These are phyloP conservation scores for Sambucus nigra DNA, from an alignment of 129 eudicot species.

Conservation along the genomic window DNA sequence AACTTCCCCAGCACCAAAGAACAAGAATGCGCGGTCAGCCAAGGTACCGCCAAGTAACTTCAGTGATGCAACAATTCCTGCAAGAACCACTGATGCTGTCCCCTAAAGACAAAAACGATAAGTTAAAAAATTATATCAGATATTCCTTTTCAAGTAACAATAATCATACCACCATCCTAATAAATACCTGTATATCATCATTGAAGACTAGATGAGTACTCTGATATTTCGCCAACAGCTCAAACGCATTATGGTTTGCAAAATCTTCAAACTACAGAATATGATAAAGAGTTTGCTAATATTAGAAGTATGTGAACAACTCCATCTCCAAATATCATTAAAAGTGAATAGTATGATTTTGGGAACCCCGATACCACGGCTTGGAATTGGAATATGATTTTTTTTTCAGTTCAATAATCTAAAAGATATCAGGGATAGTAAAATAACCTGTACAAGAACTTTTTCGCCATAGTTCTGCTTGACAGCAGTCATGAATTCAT, in stretches of 20 bases:
- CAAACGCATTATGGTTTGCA: constrained; percentile 96
- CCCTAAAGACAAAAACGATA: constrained; percentile 39
- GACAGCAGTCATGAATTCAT: constrained; percentile 85
- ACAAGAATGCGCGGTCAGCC: constrained; percentile 78
- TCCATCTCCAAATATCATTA: neutral
- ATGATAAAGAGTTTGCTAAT: constrained; percentile 7
- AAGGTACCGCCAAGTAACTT: constrained; percentile 76
- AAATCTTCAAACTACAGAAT: constrained; percentile 75
- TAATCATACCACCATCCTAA: constrained; percentile 1
- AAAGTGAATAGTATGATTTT: too few relatives aligned
- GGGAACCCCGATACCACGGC: too few relatives aligned
- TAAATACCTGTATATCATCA: constrained; percentile 89
- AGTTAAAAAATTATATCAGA: constrained; percentile 2
- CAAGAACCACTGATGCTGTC: constrained; percentile 84
- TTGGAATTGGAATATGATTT: too few relatives aligned
- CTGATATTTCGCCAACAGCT: constrained; percentile 62
- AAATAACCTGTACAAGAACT: constrained; percentile 80
- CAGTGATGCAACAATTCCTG: constrained; percentile 77
- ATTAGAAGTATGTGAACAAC: constrained; percentile 10
- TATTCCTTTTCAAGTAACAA: neutral
- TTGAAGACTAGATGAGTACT: constrained; percentile 84
- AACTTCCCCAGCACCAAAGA: constrained; percentile 97
- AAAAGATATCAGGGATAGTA: constrained; percentile 4
- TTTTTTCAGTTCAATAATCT: too few relatives aligned
- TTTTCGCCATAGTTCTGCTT: constrained; percentile 92